A percentile compares a stretch with the other conserved stretches of the same genome.
Evolutionary conservation across 1,284 basidiomycete species (phyloP).

Genomic region (Pseudozyma sp.): DNA sequence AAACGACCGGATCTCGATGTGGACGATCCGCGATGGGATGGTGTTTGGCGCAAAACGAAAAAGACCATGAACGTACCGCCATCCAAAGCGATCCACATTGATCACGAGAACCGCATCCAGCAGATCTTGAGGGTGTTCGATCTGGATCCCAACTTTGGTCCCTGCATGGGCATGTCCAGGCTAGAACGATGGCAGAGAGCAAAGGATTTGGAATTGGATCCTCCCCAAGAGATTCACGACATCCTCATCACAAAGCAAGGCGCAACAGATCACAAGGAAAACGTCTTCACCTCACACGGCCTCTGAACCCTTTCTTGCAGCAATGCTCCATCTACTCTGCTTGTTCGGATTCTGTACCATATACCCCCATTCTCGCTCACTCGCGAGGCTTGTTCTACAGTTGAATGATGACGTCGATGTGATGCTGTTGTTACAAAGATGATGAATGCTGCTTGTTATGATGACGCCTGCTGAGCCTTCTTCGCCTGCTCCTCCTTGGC

Average conservation of each 20-base stretch:
- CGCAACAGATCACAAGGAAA: conserved; percentile 34
- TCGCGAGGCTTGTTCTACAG: background rate
- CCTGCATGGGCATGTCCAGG: conserved; percentile 83
- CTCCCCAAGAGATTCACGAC: conserved; percentile 79
- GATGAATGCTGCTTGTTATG: conserved; percentile 2
- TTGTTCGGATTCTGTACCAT: conserved; percentile 21
- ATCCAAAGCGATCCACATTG: conserved; percentile 55
- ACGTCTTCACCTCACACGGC: conserved; percentile 38
- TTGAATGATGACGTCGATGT: background rate
- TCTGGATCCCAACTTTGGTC: conserved; percentile 75
- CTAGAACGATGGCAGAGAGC: conserved; percentile 91
- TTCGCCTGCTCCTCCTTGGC: conserved; percentile 33
- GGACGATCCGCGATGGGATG: conserved; percentile 53
- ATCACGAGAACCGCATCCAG: conserved; percentile 60
- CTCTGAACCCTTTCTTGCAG: conserved; percentile 9
- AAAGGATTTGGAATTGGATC: conserved; percentile 80
- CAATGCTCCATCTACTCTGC: background rate
- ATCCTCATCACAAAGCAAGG: conserved; percentile 64
- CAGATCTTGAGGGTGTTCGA: conserved; percentile 66
- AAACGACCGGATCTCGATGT: conserved; percentile 44
- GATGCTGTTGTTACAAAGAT: conserved; percentile 25
- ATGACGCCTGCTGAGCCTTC: background rate
- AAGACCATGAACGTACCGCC: conserved; percentile 40
- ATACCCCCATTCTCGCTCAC: conserved; percentile 17
- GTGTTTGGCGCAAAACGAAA: conserved; percentile 53